Percentiles rank a stretch among this genome's conserved stretches.
Evolutionary conservation across 495 filamentous ascomycete species (phyloP).

Genomic region (Jackrogersella minutella): DNA sequence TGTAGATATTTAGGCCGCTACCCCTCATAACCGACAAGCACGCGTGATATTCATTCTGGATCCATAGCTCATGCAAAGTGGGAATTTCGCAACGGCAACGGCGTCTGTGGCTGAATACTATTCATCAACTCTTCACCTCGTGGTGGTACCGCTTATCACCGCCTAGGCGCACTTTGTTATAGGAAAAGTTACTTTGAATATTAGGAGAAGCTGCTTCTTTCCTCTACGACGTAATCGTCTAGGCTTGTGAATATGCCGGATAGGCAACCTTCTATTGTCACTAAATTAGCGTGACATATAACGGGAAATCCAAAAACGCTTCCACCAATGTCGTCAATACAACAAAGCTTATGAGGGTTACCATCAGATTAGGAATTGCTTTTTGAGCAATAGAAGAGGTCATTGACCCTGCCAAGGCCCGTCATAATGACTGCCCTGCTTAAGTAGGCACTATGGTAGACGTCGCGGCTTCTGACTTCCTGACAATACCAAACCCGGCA

Average conservation of each 20-base stretch:
- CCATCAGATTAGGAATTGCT: neutral
- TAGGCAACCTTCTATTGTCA: neutral
- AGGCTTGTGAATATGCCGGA: neutral
- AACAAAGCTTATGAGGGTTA: neutral
- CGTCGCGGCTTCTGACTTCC: neutral
- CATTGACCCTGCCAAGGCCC: neutral
- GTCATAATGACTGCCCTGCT: conserved; percentile 1
- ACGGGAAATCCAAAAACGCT: neutral
- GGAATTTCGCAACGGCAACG: conserved; percentile 5
- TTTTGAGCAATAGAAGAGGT: neutral
- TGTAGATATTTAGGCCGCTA: neutral
- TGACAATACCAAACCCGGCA: neutral
- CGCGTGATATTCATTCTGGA: neutral
- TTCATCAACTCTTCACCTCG: neutral
- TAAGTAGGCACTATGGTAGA: neutral
- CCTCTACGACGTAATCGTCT: neutral
- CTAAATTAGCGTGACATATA: neutral
- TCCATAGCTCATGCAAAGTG: neutral
- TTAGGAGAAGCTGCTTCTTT: neutral
- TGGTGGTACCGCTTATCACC: neutral
- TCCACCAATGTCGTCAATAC: neutral
- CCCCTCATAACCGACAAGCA: neutral
- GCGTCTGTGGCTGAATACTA: conserved; percentile 9
- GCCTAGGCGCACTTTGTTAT: neutral
- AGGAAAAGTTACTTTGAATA: neutral